These are phyloP conservation scores for Juglanconis oblonga DNA, from an alignment of 2,329 filamentous ascomycete species.

Conservation along the genomic window DNA sequence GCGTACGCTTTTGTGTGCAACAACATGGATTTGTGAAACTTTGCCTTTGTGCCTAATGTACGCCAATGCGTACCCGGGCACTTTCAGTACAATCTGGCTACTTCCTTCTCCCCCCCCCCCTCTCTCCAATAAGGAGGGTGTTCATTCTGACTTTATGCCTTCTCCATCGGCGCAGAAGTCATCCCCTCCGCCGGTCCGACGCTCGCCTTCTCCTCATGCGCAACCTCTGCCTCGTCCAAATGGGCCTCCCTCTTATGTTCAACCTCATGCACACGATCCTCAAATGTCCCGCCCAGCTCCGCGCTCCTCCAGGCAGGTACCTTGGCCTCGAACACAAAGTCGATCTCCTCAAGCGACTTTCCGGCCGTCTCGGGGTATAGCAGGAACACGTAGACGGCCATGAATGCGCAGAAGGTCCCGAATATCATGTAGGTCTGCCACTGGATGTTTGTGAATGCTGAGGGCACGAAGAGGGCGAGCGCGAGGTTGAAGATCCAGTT, in stretches of 20 bases:
- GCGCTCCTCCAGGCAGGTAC: slow-evolving; percentile 13
- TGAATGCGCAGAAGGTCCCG: slow-evolving; percentile 47
- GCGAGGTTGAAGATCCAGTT: slow-evolving; percentile 52
- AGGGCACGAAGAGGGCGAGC: slow-evolving; percentile 45
- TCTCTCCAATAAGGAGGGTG: too few relatives aligned
- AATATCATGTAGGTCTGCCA: slow-evolving; percentile 54
- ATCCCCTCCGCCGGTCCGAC: neutral
- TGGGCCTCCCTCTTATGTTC: slow-evolving; percentile 1
- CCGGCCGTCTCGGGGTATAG: slow-evolving; percentile 55
- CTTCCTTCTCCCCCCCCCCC: too few relatives aligned
- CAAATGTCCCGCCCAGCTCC: slow-evolving; percentile 9
- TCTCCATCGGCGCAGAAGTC: neutral
- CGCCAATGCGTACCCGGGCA: too few relatives aligned
- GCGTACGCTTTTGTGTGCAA: too few relatives aligned
- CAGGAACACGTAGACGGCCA: slow-evolving; percentile 51
- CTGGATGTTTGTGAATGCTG: slow-evolving; percentile 41
- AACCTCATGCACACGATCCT: slow-evolving; percentile 10
- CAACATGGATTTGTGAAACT: too few relatives aligned
- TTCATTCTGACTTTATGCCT: neutral
- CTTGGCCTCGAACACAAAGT: slow-evolving; percentile 42
- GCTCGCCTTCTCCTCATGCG: slow-evolving; percentile 5
- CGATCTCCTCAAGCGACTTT: slow-evolving; percentile 53
- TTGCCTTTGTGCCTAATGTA: too few relatives aligned
- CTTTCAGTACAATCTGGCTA: too few relatives aligned
- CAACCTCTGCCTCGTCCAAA: neutral